Evolutionary conservation across 2,329 filamentous ascomycete species (phyloP), one percentile per base, ranked within the genome.

Genomic region (Fusarium lateritium): DNA sequence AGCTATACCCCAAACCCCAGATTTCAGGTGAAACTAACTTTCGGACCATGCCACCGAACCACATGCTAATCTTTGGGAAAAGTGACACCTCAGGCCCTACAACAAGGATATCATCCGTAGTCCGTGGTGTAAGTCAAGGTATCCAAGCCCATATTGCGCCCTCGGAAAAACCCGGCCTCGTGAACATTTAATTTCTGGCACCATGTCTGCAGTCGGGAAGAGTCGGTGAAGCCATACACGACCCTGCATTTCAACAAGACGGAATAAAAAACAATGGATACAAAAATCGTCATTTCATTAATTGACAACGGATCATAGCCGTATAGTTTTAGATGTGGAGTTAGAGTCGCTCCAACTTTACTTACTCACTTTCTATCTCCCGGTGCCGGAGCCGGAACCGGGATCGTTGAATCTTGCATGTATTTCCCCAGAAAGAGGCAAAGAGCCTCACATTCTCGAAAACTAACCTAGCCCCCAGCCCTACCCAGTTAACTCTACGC

Each of bases 391-490:
- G 45, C 65, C 64, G 65, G 65, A 57, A 52, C 65, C 64, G 65
- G 64, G 49, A 58, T 36, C 34, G 14, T 24, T 11, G 21, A 19
- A 53, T 51, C 43, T 54, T 67, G 61, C 22, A 69, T 50, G 42
- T 57, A 46, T 49, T 67, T 70, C 62, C 66, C 66, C 66, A 70
- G 67, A 67, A 65, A 63, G 45, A 70, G 67, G 42, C 56, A 43
- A 26, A 55, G 66, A 70, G 62, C 62, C 50, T 64, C 50, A 57
- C 21, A 36, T 33, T 56, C 22, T 26, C 39, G 47, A 52, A 39
- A 31, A 31, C 19, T 36, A 24, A 5, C 15, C 39, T 19, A 42
- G 39, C n/a, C 10, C 21, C 50, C 28, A 52, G 45, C 43, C 43
- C 24, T 46, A 33, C 21, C 39, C 10, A 13, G 28, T 34, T 17